These are phyloP conservation scores for Leptographium galeiforme DNA, from an alignment of 2,329 filamentous ascomycete genomes.

Conservation along the genomic window DNA sequence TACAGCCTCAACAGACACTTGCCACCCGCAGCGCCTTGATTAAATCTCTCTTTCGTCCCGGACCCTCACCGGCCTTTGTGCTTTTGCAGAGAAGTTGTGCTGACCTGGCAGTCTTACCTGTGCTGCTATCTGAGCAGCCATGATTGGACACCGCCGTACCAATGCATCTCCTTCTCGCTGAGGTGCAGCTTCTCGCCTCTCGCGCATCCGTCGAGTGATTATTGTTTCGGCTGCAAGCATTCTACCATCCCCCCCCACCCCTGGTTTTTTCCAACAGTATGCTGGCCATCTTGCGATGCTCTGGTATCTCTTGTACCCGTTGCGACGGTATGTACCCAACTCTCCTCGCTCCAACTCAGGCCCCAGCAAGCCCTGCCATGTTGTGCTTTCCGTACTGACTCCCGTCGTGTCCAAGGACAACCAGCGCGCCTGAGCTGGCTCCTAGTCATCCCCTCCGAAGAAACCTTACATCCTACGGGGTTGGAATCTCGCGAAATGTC, in stretches of 20 bases:
- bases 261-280: not conserved
- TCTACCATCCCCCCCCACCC: no score
- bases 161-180: no score
- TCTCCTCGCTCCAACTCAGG: not conserved
- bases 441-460: conserved; percentile 51
- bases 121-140: no score
- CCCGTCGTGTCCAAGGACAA: conserved; percentile 43
- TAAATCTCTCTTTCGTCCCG: not conserved
- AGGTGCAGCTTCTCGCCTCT: no score
- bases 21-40: not conserved
- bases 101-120: no score
- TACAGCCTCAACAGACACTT: not conserved
- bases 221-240: no score
- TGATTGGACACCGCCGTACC: no score
- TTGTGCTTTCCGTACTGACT: not conserved
- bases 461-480: conserved; percentile 55
- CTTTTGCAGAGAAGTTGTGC: no score
- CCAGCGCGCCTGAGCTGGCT: conserved; percentile 54
- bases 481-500: conserved; percentile 58
- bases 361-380: not conserved
- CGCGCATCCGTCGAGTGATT: no score
- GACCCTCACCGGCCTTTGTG: no score
- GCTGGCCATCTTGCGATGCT: conserved; percentile 36
- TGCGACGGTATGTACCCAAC: conserved; percentile 50
- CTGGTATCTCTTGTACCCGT: conserved; percentile 65